phyloP scores from a whole-genome alignment of 352 stramenopile genomes.

The Globisporangium heterothallicum region DNA sequence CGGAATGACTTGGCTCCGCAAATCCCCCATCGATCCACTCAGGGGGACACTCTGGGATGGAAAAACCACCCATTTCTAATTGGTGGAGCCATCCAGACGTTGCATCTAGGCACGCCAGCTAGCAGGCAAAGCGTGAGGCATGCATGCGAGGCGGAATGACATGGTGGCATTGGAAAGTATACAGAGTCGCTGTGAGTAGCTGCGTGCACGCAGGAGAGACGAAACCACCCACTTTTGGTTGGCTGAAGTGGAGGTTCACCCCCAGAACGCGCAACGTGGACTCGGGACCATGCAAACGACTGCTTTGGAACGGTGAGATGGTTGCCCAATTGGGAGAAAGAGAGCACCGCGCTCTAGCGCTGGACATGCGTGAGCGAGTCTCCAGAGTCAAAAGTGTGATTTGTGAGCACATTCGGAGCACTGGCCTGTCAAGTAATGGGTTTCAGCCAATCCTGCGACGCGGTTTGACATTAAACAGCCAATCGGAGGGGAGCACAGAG shows the following conservation, averaged over 20 bases:
- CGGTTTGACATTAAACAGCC: not conserved
- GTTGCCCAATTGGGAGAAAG: too few relatives aligned
- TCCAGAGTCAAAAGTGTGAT: too few relatives aligned
- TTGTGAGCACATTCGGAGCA: not conserved
- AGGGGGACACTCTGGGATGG: too few relatives aligned
- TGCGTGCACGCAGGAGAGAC: not conserved
- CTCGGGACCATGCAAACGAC: too few relatives aligned
- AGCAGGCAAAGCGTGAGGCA: not conserved
- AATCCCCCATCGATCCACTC: not conserved
- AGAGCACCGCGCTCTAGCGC: too few relatives aligned
- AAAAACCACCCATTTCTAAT: constrained; percentile 3
- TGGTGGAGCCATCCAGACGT: not conserved
- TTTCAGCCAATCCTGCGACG: not conserved
- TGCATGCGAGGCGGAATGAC: too few relatives aligned
- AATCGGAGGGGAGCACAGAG: not conserved
- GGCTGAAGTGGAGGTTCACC: too few relatives aligned
- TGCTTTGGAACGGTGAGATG: too few relatives aligned
- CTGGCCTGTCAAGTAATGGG: not conserved
- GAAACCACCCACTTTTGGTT: not conserved
- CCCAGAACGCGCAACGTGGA: too few relatives aligned
- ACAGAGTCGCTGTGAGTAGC: not conserved
- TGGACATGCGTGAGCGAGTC: too few relatives aligned
- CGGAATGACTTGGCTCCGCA: constrained; percentile 3
- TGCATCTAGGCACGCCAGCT: not conserved
- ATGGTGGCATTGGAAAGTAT: not conserved